phyloP scores from a whole-genome alignment of 1,284 basidiomycete genomes.

The Porodaedalea pini region DNA sequence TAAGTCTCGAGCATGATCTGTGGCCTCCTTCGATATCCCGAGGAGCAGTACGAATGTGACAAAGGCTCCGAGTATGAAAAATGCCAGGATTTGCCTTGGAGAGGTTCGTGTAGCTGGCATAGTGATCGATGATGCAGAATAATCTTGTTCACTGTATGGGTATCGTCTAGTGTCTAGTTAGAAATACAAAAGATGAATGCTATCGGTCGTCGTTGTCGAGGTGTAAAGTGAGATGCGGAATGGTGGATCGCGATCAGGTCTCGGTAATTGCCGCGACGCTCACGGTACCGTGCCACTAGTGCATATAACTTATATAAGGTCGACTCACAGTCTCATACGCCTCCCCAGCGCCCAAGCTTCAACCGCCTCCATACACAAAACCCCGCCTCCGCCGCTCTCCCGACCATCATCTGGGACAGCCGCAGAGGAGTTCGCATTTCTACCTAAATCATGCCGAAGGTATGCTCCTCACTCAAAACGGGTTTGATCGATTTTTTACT shows the following conservation, averaged over 20 bases:
- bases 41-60: slow-evolving; percentile 40
- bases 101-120: not conserved
- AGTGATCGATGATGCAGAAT: not conserved
- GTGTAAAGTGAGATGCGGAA: too few species aligned
- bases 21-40: slow-evolving; percentile 26
- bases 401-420: not conserved
- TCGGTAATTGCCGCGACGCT: too few species aligned
- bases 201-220: not conserved
- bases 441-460: slow-evolving; percentile 52
- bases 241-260: too few species aligned
- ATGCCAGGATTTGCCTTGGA: slow-evolving; percentile 20
- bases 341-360: not conserved
- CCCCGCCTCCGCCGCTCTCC: not conserved
- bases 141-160: too few species aligned
- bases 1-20: slow-evolving; percentile 19
- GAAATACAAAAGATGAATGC: not conserved
- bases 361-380: not conserved
- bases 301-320: too few species aligned
- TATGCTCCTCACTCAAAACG: slow-evolving; percentile 26
- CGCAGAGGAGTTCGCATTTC: not conserved
- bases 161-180: too few species aligned
- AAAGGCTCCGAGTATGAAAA: slow-evolving; percentile 37
- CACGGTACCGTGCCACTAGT: too few species aligned
- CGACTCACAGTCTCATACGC: not conserved
- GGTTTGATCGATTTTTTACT: slow-evolving; percentile 16